Evolutionary conservation across 2,329 filamentous ascomycete genomes (phyloP), one percentile per base, ranked within the genome.

Genomic region (Corinectria fuckeliana): DNA sequence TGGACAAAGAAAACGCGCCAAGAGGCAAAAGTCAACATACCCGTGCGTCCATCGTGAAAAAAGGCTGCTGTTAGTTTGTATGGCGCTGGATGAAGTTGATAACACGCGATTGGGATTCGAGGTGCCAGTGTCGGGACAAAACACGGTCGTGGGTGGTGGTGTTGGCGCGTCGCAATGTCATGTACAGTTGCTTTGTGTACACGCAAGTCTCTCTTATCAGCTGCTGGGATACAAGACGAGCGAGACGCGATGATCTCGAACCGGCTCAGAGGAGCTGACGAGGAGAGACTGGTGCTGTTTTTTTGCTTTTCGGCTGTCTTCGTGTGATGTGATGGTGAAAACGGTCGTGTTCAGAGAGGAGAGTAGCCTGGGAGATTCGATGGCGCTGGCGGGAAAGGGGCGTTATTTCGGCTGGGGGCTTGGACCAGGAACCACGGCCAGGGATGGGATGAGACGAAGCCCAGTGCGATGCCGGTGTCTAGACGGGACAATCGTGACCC

Each of bases 21-120:
- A 9, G 16, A 14, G 8, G 30, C 34, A 18, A 45, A 20, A 21
- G 30, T 36, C 49, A 63, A 74, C 74, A 60, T 68, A 76, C 74
- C 67, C 73, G 71, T 52, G 74, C 72, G 65, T 76, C 74, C 74
- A 76, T 76, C 42, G 44, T 69, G 56, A 61, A 56, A 57, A 58
- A 47, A 57, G 60, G 47, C 60, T 60, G 56, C 49, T 63, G 52
- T 38, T 57, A 56, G 44, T 36, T n/a, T 49, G 32, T 60, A 56
- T 30, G 36, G 63, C 58, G 47, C 39, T 66, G 60, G 51, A 51
- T 45, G 61, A 59, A 50, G 48, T 62, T 60, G 58, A 58, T 58
- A 52, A 56, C 51, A 65, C 69, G 72, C 69, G 62, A 59, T 59
- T 61, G 61, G 42, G 47, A 50, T 39, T 58, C 52, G 14, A 52